A percentile compares a stretch with the other conserved stretches of the same genome.
phyloP scores from a whole-genome alignment of 768 basidiomycete genomes.

The Phylloporus arenicola region DNA sequence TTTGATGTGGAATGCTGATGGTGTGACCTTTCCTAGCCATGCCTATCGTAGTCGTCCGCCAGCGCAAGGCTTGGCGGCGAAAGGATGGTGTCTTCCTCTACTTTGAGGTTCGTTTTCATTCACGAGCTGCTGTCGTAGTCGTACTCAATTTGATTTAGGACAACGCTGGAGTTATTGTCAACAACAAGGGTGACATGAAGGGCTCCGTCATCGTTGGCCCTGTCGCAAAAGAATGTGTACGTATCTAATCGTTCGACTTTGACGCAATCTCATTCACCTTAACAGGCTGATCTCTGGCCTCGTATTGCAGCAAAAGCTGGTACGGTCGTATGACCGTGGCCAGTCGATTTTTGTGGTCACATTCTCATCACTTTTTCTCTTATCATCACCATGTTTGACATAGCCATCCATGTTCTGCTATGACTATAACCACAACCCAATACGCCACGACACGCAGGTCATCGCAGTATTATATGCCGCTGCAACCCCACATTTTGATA shows the following conservation, averaged over 20 bases:
- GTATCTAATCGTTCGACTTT: conserved; percentile 28
- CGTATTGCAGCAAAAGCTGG: conserved; percentile 99
- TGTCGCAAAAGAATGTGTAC: conserved; percentile 98
- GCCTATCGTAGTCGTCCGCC: conserved; percentile 95
- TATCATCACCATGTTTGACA: conserved; percentile 13
- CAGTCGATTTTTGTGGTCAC: conserved; percentile 11
- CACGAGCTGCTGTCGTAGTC: not conserved
- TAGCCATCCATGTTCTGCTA: conserved; percentile 16
- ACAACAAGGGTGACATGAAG: conserved; percentile 99
- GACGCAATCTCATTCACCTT: not conserved
- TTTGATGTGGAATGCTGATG: conserved; percentile 2
- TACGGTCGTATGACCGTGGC: conserved; percentile 77
- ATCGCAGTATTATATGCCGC: not conserved
- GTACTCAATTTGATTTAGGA: conserved; percentile 43
- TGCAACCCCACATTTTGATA: conserved; percentile 25
- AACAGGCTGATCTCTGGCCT: conserved; percentile 93
- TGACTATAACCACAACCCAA: conserved; percentile 14
- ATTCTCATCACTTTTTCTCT: not conserved
- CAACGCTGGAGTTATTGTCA: conserved; percentile 96
- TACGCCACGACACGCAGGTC: not conserved
- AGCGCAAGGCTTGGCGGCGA: conserved; percentile 98
- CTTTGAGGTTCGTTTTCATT: conserved; percentile 64
- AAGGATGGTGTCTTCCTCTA: conserved; percentile 98
- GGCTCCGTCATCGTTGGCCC: conserved; percentile 95
- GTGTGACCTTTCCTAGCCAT: conserved; percentile 54